Conservation (phyloP, 2,329 filamentous ascomycete genomes). For the Salinomyces thailandicus region DNA sequence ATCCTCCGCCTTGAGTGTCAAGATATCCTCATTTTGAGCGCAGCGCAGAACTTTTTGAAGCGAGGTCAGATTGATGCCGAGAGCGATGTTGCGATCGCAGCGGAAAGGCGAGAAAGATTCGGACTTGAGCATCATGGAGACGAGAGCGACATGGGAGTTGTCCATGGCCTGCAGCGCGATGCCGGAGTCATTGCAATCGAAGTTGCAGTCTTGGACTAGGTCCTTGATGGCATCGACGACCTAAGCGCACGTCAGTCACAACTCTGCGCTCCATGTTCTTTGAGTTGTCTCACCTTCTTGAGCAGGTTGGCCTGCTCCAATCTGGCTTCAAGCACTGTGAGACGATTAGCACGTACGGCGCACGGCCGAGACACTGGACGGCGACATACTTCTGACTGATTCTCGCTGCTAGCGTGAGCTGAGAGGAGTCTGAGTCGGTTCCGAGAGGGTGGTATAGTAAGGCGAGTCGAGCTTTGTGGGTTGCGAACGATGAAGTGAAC, state of each 20-base stretch:
- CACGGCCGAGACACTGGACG: no score
- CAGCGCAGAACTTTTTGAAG: conserved; percentile 95
- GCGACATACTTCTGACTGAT: no score
- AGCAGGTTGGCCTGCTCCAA: conserved; percentile 86
- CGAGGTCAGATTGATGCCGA: conserved; percentile 92
- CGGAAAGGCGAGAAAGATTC: conserved; percentile 91
- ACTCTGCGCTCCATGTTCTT: no score
- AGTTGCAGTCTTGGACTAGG: conserved; percentile 98
- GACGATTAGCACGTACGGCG: no score
- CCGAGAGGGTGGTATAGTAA: no score
- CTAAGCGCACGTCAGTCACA: no score
- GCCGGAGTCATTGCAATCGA: conserved; percentile 99
- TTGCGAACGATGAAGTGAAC: no score
- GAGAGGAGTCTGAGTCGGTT: no score
- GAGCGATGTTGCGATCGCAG: conserved; percentile 97
- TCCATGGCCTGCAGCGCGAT: conserved; percentile 99
- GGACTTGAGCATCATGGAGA: conserved; percentile 96
- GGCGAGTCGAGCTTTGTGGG: no score
- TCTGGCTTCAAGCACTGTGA: conserved; percentile 82
- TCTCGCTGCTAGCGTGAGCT: no score
- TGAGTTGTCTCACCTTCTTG: conserved; percentile 72
- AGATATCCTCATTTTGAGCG: conserved; percentile 84
- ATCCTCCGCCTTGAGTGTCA: conserved; percentile 96
- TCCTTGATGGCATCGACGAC: conserved; percentile 99
- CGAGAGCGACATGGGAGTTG: conserved; percentile 97